Conservation (phyloP, 768 basidiomycete genomes). For the Serendipita vermifera region DNA sequence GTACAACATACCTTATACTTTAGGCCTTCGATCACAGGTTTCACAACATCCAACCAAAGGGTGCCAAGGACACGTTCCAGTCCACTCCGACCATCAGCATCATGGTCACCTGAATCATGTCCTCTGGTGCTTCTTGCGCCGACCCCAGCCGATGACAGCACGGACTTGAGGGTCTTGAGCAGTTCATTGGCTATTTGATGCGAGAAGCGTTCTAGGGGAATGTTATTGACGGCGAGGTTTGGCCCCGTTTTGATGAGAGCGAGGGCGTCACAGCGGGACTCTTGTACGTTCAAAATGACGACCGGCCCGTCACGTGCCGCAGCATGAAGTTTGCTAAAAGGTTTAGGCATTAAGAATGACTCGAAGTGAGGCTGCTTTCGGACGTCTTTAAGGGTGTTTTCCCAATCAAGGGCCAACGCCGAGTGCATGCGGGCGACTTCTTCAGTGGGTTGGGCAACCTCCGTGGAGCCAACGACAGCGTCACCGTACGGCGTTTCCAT, state of each 20-base stretch:
- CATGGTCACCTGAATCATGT: background rate
- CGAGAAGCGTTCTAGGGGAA: conserved; percentile 3
- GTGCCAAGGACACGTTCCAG: background rate
- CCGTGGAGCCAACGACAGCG: background rate
- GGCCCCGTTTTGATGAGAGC: conserved; percentile 1
- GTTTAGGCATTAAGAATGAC: background rate
- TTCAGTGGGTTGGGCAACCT: background rate
- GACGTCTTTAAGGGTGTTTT: background rate
- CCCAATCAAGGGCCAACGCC: background rate
- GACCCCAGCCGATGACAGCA: background rate
- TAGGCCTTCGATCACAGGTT: conserved; percentile 10
- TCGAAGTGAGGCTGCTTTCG: conserved; percentile 5
- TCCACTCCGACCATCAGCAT: background rate
- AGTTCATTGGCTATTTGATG: background rate
- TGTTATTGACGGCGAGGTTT: background rate
- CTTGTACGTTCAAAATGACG: conserved; percentile 11
- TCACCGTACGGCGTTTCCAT: background rate
- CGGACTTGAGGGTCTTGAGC: background rate
- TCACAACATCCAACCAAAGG: conserved; percentile 9
- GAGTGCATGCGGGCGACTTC: background rate
- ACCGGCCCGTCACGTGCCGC: conserved; percentile 11
- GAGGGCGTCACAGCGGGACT: conserved; percentile 11
- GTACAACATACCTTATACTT: background rate
- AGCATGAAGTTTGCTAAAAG: background rate
- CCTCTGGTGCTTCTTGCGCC: background rate